Conservation (phyloP, 2,329 filamentous ascomycete genomes). For the Talaromyces verruculosus region DNA sequence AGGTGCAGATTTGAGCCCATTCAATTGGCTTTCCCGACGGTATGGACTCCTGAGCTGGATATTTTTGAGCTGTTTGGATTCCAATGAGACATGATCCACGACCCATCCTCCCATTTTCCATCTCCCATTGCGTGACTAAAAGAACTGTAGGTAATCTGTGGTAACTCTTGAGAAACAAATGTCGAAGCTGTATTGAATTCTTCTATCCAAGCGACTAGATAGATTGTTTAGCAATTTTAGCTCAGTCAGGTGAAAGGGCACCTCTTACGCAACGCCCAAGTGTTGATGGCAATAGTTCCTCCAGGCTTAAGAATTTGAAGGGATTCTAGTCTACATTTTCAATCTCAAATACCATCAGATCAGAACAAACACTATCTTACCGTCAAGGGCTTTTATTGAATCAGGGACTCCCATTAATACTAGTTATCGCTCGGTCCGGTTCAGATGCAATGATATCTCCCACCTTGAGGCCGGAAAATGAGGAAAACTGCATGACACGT, state of each 20-base stretch:
- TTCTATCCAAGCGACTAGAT: too few relatives aligned
- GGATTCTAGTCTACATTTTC: neutral
- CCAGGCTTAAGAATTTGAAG: neutral
- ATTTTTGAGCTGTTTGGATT: neutral
- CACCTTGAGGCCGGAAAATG: neutral
- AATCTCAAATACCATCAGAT: neutral
- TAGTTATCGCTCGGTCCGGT: neutral
- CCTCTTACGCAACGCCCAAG: neutral
- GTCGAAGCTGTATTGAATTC: too few relatives aligned
- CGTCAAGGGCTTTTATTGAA: neutral
- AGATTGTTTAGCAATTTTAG: neutral
- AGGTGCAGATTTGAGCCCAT: neutral
- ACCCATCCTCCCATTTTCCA: too few relatives aligned
- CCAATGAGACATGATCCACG: too few relatives aligned
- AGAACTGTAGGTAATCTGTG: too few relatives aligned
- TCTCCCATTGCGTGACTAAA: too few relatives aligned
- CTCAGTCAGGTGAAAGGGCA: neutral
- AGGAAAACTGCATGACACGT: neutral
- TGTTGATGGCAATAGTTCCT: neutral
- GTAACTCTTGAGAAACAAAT: too few relatives aligned
- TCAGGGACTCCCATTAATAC: neutral
- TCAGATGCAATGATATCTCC: neutral
- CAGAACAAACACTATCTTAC: neutral
- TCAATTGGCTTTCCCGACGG: neutral
- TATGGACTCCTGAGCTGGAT: neutral